phyloP scores from a whole-genome alignment of 768 basidiomycete genomes.

The Leccinum incarnatum region DNA sequence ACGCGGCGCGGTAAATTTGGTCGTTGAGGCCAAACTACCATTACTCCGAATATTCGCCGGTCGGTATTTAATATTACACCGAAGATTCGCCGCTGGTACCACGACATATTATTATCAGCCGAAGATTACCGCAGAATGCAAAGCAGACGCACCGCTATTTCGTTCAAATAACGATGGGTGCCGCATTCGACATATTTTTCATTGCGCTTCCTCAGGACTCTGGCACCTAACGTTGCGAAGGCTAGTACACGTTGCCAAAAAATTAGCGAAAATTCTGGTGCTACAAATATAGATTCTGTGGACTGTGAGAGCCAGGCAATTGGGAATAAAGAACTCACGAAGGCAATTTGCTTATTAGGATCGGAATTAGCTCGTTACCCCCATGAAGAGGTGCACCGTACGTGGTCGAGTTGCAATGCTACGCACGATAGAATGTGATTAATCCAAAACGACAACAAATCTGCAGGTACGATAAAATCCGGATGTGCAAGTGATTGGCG shows the following conservation, averaged over 20 bases:
- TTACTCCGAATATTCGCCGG: constrained; percentile 3
- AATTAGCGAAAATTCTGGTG: not conserved
- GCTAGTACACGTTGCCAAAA: not conserved
- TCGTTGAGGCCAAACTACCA: not conserved
- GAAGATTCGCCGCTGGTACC: constrained; percentile 8
- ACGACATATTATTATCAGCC: not conserved
- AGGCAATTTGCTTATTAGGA: not conserved
- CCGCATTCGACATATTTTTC: too few species aligned
- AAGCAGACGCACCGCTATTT: not conserved
- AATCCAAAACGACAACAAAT: constrained; percentile 15
- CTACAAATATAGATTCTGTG: not conserved
- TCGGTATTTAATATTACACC: not conserved
- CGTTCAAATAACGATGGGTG: not conserved
- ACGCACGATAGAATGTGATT: constrained; percentile 4
- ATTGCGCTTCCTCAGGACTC: not conserved
- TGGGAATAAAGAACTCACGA: not conserved
- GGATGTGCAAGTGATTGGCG: constrained; percentile 1
- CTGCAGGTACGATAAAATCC: constrained; percentile 15
- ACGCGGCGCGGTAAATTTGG: too few species aligned
- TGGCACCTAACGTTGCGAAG: not conserved
- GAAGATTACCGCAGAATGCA: not conserved
- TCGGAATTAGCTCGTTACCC: not conserved
- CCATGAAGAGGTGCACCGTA: not conserved
- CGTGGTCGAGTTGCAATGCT: not conserved
- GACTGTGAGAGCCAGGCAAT: not conserved